Evolutionary conservation across 768 basidiomycete genomes (phyloP), one percentile per base, ranked within the genome.

Genomic region (Psilocybe azurescens): DNA sequence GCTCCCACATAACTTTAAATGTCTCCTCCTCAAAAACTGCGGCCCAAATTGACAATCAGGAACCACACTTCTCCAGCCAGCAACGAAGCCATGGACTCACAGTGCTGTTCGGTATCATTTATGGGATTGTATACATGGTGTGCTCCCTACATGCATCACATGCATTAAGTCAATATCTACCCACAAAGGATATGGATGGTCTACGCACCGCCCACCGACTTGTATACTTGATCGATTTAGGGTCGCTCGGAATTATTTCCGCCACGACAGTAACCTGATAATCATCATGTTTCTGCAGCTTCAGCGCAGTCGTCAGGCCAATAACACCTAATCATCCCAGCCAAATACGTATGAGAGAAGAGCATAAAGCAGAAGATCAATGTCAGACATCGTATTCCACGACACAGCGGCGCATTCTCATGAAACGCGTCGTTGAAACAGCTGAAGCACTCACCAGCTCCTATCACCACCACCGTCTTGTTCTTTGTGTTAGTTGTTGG

Each of bases 161-260:
- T 18, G 24, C 24, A 24, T 24, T 24, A 24, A 24, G 24, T 51
- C 11, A 44, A 13, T 48, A 44, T 32, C n/a, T 36, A 36, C 16
- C 18, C 18, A 9, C 14, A 33, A 18, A 36, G 13, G 18, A 33
- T 16, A 8, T 24, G 28, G 16, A 18, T 16, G 33, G 44, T 13
- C 53, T 20, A 78, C 88, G 65, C 64, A 91, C 93, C 39, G 93
- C 93, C 93, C 93, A 94, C 36, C 84, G 84, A 71, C 90, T 91
- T 2, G 93, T 91, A 67, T 91, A 94, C 56, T 81, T 81, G 70
- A 89, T 87, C n/a, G 80, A 82, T 74, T 88, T 89, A 1, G 85
- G 81, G 72, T 94, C 93, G 41, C 80, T 87, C 0, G 93, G 92
- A 44, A 93, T 78, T 1, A 81, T 77, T 55, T 92, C 90, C 0